These are phyloP conservation scores for Capsicum baccatum DNA, from an alignment of 257 asterid species.

Conservation along the genomic window DNA sequence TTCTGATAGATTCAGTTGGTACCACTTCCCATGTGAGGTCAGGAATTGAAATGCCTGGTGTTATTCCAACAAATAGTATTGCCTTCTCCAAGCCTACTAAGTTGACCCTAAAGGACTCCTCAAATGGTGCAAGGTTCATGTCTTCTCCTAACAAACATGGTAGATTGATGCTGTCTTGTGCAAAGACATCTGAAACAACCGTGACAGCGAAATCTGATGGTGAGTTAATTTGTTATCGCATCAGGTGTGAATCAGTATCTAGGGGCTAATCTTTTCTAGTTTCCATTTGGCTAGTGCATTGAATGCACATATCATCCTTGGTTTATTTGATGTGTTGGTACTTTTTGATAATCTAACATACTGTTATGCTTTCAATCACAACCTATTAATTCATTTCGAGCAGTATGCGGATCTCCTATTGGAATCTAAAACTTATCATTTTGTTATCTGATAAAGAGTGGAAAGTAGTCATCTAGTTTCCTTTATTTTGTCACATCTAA, in stretches of 20 bases:
- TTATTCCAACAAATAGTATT: conserved; percentile 44
- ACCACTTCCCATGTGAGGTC: conserved; percentile 52
- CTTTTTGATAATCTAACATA: conserved; percentile 16
- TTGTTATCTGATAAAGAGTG: conserved; percentile 19
- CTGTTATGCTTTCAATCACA: neutral
- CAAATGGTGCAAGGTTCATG: conserved; percentile 47
- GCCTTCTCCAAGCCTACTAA: conserved; percentile 43
- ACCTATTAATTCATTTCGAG: neutral
- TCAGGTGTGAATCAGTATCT: conserved; percentile 5
- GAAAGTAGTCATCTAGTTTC: neutral
- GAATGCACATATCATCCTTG: conserved; percentile 20
- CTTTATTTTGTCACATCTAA: conserved; percentile 27
- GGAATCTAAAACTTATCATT: conserved; percentile 20
- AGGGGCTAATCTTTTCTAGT: neutral
- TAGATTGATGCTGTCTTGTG: conserved; percentile 55
- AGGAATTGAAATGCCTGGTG: conserved; percentile 55
- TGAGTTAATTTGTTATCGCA: conserved; percentile 36
- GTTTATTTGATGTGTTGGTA: neutral
- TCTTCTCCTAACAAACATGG: conserved; percentile 52
- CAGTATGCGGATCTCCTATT: neutral
- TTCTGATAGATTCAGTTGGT: conserved; percentile 47
- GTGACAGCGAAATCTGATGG: conserved; percentile 58
- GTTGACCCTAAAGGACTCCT: conserved; percentile 38
- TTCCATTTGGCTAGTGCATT: conserved; percentile 6
- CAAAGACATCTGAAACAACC: conserved; percentile 64